These are phyloP conservation scores for Vitellaria paradoxa DNA, from an alignment of 179 eudicot genomes.

Conservation along the genomic window DNA sequence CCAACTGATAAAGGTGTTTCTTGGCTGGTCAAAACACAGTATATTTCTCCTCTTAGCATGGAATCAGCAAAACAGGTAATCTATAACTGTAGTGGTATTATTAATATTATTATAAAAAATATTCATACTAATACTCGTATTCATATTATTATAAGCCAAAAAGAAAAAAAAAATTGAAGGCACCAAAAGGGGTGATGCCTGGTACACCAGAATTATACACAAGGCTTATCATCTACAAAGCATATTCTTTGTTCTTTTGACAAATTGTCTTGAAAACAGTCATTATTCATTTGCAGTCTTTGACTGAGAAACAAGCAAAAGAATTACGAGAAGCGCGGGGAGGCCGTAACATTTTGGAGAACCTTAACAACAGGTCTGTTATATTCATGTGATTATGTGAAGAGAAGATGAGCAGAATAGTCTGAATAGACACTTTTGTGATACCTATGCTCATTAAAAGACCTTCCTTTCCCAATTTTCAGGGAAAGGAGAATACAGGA, in stretches of 20 bases:
- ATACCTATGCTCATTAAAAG: background rate
- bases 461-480: constrained; percentile 13
- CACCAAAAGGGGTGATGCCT: too few species aligned
- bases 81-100: background rate
- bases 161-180: too few species aligned
- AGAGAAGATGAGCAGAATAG: background rate
- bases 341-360: constrained; percentile 58
- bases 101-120: too few species aligned
- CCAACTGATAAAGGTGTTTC: constrained; percentile 93
- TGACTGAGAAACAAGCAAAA: constrained; percentile 93
- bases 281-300: constrained; percentile 49
- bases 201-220: too few species aligned
- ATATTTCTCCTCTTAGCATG: constrained; percentile 91
- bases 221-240: background rate
- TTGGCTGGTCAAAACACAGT: constrained; percentile 98
- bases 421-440: background rate
- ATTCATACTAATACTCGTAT: too few species aligned
- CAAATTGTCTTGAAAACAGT: background rate
- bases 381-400: constrained; percentile 8
- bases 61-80: constrained; percentile 82
- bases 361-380: constrained; percentile 63
- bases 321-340: constrained; percentile 77
- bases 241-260: background rate
- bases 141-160: too few species aligned
- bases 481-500: constrained; percentile 86